A percentile compares a stretch with the other conserved stretches of the same genome.
Conservation (phyloP, 345 rosid species). For the Gossypium australe region DNA sequence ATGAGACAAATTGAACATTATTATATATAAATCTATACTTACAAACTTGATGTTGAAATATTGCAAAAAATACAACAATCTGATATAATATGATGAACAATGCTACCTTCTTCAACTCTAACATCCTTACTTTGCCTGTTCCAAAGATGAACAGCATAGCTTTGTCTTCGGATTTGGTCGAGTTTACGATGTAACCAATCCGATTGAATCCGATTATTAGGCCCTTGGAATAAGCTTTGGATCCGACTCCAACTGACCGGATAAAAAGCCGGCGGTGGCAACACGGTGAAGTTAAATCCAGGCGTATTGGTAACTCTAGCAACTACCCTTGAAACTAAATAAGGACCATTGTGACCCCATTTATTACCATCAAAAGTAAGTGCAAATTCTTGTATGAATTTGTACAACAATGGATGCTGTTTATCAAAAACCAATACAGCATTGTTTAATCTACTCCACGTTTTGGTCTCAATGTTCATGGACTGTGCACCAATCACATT, state of each 20-base stretch:
- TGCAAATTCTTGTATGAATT: conserved; percentile 76
- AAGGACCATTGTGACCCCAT: conserved; percentile 99
- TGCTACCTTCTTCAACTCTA: conserved; percentile 56
- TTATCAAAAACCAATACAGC: conserved; percentile 79
- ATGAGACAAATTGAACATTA: not conserved
- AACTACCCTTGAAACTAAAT: conserved; percentile 78
- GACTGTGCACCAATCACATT: conserved; percentile 83
- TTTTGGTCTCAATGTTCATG: conserved; percentile 42
- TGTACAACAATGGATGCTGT: conserved; percentile 63
- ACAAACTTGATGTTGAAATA: conserved; percentile 22
- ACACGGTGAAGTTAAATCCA: conserved; percentile 48
- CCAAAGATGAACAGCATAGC: conserved; percentile 78
- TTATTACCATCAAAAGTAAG: conserved; percentile 78
- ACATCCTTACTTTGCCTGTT: conserved; percentile 72
- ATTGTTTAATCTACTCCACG: conserved; percentile 86
- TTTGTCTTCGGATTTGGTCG: conserved; percentile 31
- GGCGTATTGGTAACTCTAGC: conserved; percentile 34
- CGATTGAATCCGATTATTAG: conserved; percentile 40
- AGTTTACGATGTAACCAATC: conserved; percentile 44
- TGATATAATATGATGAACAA: conserved; percentile 43
- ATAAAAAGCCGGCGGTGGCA: conserved; percentile 82
- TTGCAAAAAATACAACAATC: conserved; percentile 70
- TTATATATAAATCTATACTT: conserved; percentile 1
- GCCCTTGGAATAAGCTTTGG: conserved; percentile 42
- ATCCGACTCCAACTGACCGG: conserved; percentile 79